Percentiles rank a stretch among this genome's conserved stretches.
Evolutionary conservation across 306 rosid genomes (phyloP).

Genomic region (cucumber (Cucumis sativus)): Cucumber_9930_V3 NC_026658.2:13679501-13680000

Average conservation of each 20-base stretch:
- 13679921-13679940: not conserved
- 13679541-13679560: constrained; percentile 61
- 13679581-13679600: not conserved
- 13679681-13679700: constrained; percentile 58
- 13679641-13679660: constrained; percentile 89
- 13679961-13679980: not conserved
- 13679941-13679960: constrained; percentile 8
- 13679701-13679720: constrained; percentile 77
- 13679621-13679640: constrained; percentile 34
- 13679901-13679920: not conserved
- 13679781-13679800: constrained; percentile 81
- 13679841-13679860: constrained; percentile 7
- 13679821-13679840: constrained; percentile 69
- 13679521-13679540: constrained; percentile 67
- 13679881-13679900: not conserved
- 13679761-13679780: constrained; percentile 83
- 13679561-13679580: constrained; percentile 41
- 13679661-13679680: constrained; percentile 58
- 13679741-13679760: constrained; percentile 45
- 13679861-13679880: not conserved
- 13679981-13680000: not conserved
- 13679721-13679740: constrained; percentile 30
- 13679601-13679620: constrained; percentile 1
- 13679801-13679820: constrained; percentile 73
- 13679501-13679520: constrained; percentile 53